Percentiles rank a stretch among this genome's conserved stretches.
phyloP scores from a whole-genome alignment of 1,139 yeast genomes.

The Groenewaldozyma auringiensis region DNA sequence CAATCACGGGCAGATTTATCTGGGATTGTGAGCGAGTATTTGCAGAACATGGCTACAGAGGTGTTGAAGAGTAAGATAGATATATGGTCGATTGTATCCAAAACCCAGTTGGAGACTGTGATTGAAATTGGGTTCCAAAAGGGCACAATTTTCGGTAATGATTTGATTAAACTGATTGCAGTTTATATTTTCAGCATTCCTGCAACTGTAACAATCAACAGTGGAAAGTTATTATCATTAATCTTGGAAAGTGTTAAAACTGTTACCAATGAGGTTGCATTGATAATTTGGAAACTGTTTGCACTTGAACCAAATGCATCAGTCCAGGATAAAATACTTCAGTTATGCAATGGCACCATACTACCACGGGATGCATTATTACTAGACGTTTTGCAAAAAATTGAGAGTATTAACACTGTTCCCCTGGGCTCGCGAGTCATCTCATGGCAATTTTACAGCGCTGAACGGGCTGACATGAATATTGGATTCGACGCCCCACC shows the following conservation, averaged over 20 bases:
- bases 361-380: constrained; percentile 56
- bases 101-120: constrained; percentile 51
- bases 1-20: not conserved
- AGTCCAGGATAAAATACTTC: constrained; percentile 43
- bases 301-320: constrained; percentile 44
- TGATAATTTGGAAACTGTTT: constrained; percentile 24
- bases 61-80: constrained; percentile 16
- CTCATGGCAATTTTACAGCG: constrained; percentile 1
- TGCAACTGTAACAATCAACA: constrained; percentile 37
- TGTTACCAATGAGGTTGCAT: constrained; percentile 7
- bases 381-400: constrained; percentile 43
- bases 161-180: constrained; percentile 40
- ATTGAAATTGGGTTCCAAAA: constrained; percentile 51
- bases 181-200: constrained; percentile 32
- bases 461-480: not conserved
- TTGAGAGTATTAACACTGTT: constrained; percentile 44
- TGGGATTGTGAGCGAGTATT: constrained; percentile 12
- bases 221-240: constrained; percentile 54
- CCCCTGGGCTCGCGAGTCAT: not conserved
- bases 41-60: constrained; percentile 10
- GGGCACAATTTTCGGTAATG: constrained; percentile 41
- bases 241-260: constrained; percentile 44
- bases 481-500: constrained; percentile 1
- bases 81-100: constrained; percentile 43
- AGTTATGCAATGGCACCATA: constrained; percentile 55